phyloP scores from a whole-genome alignment of 371 early-diverging fungal genomes.

The Amoeboaphelidium protococcarum region DNA sequence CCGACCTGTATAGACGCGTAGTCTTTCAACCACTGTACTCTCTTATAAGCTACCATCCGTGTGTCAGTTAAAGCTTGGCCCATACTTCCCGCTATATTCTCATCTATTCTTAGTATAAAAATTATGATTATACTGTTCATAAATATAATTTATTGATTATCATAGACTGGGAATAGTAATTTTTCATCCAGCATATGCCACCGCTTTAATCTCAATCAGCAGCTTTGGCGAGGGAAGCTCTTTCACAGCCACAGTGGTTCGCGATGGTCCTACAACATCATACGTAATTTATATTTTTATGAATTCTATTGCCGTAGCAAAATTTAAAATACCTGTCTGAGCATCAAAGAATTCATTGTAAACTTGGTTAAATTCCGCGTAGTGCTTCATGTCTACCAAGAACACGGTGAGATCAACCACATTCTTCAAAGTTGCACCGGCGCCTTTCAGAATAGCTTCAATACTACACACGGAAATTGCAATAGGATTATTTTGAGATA shows the following conservation, averaged over 20 bases:
- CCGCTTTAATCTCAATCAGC: constrained; percentile 23
- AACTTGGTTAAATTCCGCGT: constrained; percentile 27
- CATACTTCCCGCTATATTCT: too few species aligned
- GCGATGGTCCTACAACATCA: constrained; percentile 13
- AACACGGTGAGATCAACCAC: constrained; percentile 36
- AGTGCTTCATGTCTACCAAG: constrained; percentile 32
- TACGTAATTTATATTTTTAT: too few species aligned
- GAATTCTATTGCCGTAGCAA: background rate
- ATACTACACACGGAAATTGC: constrained; percentile 13
- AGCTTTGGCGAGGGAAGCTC: constrained; percentile 20
- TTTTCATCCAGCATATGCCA: constrained; percentile 7
- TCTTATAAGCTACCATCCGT: too few species aligned
- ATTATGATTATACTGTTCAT: too few species aligned
- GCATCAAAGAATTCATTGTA: constrained; percentile 23
- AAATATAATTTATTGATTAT: too few species aligned
- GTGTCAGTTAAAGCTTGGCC: too few species aligned
- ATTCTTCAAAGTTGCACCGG: constrained; percentile 19
- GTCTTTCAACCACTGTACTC: too few species aligned
- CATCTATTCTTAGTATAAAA: too few species aligned
- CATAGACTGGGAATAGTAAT: constrained; percentile 11
- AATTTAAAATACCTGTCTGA: constrained; percentile 6
- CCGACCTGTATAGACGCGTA: too few species aligned
- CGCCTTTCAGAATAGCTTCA: constrained; percentile 18
- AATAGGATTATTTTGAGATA: too few species aligned
- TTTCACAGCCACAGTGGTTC: constrained; percentile 22